phyloP scores from a whole-genome alignment of 345 rosid species.

The Euphorbia lathyris region DNA sequence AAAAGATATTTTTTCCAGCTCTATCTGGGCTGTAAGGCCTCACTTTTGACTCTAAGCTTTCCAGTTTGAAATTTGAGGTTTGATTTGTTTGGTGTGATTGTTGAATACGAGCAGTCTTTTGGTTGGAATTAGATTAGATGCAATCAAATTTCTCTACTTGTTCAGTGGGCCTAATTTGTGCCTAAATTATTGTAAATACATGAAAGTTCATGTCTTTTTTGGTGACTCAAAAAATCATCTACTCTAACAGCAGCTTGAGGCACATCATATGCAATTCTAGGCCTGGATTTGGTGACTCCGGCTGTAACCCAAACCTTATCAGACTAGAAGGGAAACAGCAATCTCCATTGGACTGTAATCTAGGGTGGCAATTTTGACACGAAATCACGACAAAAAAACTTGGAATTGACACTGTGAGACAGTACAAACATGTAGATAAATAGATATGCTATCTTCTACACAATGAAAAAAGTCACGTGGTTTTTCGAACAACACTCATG shows the following conservation, averaged over 20 bases:
- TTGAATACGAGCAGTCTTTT: not conserved
- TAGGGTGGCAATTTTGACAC: no score
- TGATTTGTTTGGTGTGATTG: no score
- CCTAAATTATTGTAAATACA: not conserved
- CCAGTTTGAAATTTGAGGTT: no score
- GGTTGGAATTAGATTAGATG: not conserved
- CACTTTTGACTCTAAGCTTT: no score
- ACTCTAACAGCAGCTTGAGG: slow-evolving; percentile 63
- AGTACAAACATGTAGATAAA: no score
- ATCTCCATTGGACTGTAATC: no score
- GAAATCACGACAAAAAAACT: no score
- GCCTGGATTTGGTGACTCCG: slow-evolving; percentile 82
- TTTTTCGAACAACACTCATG: no score
- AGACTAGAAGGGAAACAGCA: slow-evolving; percentile 77
- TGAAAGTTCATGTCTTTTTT: not conserved
- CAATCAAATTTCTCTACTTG: not conserved
- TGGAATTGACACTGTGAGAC: no score
- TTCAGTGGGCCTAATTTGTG: slow-evolving; percentile 2
- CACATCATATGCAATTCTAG: slow-evolving; percentile 56
- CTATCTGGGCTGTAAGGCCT: no score
- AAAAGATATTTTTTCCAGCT: no score
- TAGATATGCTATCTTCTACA: slow-evolving; percentile 13
- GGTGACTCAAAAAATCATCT: slow-evolving; percentile 79
- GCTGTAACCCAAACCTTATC: slow-evolving; percentile 97
- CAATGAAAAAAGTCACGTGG: no score